phyloP scores from a whole-genome alignment of 1,284 basidiomycete species.

The Papiliotrema fonsecae region DNA sequence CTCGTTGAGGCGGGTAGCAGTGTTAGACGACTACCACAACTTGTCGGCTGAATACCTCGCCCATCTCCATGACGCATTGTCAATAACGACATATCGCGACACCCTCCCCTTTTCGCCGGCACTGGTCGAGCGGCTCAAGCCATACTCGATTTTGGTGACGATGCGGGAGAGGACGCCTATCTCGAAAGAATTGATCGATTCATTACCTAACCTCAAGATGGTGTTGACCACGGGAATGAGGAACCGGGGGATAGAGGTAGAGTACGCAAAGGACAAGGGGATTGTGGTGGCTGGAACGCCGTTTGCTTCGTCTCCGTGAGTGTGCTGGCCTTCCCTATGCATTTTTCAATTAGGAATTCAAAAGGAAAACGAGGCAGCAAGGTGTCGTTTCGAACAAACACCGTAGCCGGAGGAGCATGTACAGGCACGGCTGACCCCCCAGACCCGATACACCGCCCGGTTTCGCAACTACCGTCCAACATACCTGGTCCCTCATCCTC shows the following conservation, averaged over 20 bases:
- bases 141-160: conserved; percentile 59
- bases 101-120: conserved; percentile 49
- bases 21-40: conserved; percentile 63
- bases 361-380: too few relatives aligned
- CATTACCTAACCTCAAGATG: conserved; percentile 57
- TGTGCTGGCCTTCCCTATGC: neutral
- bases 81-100: conserved; percentile 45
- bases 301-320: conserved; percentile 16
- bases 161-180: conserved; percentile 66
- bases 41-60: conserved; percentile 52
- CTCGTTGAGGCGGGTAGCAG: too few relatives aligned
- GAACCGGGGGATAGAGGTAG: conserved; percentile 54
- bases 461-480: conserved; percentile 18
- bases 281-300: conserved; percentile 58
- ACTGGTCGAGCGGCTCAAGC: conserved; percentile 53
- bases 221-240: conserved; percentile 58
- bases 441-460: conserved; percentile 6
- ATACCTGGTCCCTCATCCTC: conserved; percentile 61
- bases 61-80: conserved; percentile 44
- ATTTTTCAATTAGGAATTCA: too few relatives aligned
- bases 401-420: too few relatives aligned
- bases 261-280: conserved; percentile 50
- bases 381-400: neutral
- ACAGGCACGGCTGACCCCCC: too few relatives aligned
- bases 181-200: conserved; percentile 52